Conservation (phyloP, 805 yeast species). For the Cyberlindnera japonica region DNA sequence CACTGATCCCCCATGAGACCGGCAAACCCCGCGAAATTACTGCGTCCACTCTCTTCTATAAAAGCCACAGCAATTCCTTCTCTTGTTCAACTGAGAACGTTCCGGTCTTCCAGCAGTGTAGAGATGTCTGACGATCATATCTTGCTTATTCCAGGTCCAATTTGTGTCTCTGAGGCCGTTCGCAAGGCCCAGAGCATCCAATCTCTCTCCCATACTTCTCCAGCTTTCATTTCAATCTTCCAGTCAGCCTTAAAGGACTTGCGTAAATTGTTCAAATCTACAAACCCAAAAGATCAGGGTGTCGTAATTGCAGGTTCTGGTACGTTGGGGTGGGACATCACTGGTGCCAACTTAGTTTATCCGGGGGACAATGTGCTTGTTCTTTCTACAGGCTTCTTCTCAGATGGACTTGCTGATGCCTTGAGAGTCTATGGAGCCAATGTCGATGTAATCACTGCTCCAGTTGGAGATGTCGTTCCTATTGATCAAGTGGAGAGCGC, state of each 20-base stretch:
- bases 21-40: no score
- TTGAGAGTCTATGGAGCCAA: constrained; percentile 68
- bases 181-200: constrained; percentile 77
- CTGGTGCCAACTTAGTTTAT: constrained; percentile 68
- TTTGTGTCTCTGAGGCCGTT: constrained; percentile 77
- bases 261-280: constrained; percentile 70
- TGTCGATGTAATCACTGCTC: constrained; percentile 70
- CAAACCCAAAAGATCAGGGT: constrained; percentile 67
- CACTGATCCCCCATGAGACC: no score
- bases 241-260: constrained; percentile 62
- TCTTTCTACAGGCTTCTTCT: constrained; percentile 86
- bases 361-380: constrained; percentile 73
- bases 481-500: constrained; percentile 51
- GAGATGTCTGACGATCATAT: constrained; percentile 23
- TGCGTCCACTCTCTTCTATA: no score
- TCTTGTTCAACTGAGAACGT: no score
- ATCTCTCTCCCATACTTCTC: constrained; percentile 85
- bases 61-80: no score
- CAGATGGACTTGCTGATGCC: constrained; percentile 77
- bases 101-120: no score
- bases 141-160: constrained; percentile 80
- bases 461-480: constrained; percentile 69
- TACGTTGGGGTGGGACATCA: constrained; percentile 92
- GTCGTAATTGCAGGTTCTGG: constrained; percentile 87
- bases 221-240: constrained; percentile 74